phyloP scores from a whole-genome alignment of 257 asterid species.

The Ballota nigra region DNA sequence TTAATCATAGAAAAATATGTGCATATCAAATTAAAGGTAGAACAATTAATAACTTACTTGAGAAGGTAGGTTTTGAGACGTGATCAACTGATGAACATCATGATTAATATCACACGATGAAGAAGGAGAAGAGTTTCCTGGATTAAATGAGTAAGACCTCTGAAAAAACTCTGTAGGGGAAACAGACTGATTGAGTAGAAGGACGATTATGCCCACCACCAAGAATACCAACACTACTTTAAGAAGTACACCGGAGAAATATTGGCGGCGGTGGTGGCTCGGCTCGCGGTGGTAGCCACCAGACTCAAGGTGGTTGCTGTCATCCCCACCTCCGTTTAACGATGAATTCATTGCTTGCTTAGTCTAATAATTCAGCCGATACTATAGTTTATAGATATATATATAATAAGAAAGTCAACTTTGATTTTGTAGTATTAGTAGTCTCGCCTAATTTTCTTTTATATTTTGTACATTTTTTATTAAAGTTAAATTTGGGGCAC shows the following conservation, averaged over 20 bases:
- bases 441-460: not conserved
- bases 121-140: not conserved
- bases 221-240: slow-evolving; percentile 14
- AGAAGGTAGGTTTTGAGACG: not conserved
- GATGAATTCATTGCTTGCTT: slow-evolving; percentile 7
- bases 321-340: not conserved
- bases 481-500: too few species aligned
- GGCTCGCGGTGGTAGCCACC: slow-evolving; percentile 19
- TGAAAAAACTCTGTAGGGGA: slow-evolving; percentile 19
- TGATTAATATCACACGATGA: not conserved
- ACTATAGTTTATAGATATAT: not conserved
- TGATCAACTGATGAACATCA: not conserved
- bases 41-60: not conserved
- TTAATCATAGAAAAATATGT: too few species aligned
- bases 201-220: slow-evolving; percentile 20
- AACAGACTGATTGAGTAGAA: slow-evolving; percentile 8
- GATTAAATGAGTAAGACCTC: slow-evolving; percentile 1
- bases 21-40: too few species aligned
- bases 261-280: not conserved
- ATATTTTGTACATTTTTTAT: too few species aligned
- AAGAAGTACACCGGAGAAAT: not conserved
- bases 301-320: slow-evolving; percentile 23
- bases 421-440: not conserved
- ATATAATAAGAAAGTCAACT: slow-evolving; percentile 15
- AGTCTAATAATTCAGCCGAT: not conserved